phyloP scores from a whole-genome alignment of 805 yeast genomes.

The Saccharomycopsis synnaedendra region DNA sequence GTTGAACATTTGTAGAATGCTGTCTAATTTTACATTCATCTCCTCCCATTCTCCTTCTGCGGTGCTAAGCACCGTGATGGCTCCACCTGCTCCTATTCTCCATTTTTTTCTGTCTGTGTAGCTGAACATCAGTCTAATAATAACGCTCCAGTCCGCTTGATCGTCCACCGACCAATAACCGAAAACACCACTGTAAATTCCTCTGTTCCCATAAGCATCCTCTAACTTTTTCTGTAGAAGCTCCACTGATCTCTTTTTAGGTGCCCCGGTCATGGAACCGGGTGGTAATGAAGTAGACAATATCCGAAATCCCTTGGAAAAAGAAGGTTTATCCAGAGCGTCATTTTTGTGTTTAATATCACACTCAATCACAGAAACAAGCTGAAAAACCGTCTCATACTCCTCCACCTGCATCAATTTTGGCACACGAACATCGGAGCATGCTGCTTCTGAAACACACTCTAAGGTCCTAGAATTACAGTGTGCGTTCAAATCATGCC shows the following conservation, averaged over 20 bases:
- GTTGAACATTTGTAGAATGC: constrained; percentile 64
- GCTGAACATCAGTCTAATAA: constrained; percentile 72
- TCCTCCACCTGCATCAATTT: constrained; percentile 89
- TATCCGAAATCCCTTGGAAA: constrained; percentile 65
- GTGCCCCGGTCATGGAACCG: constrained; percentile 99
- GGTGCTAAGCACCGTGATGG: constrained; percentile 81
- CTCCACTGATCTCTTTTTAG: constrained; percentile 87
- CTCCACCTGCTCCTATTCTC: constrained; percentile 98
- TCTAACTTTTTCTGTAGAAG: constrained; percentile 39
- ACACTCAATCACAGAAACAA: constrained; percentile 84
- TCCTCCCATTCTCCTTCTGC: constrained; percentile 87
- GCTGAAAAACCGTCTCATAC: constrained; percentile 79
- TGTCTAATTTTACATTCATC: constrained; percentile 67
- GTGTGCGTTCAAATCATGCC: constrained; percentile 71
- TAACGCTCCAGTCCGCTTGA: constrained; percentile 92
- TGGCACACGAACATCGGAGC: constrained; percentile 55
- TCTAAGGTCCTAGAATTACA: not conserved
- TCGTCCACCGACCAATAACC: constrained; percentile 92
- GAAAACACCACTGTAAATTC: constrained; percentile 86
- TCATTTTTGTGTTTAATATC: constrained; percentile 21
- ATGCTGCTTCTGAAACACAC: constrained; percentile 22
- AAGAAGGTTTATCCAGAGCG: constrained; percentile 1
- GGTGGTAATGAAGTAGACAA: constrained; percentile 80
- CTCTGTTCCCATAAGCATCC: constrained; percentile 39
- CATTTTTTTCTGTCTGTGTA: constrained; percentile 49